phyloP scores from a whole-genome alignment of 75 land plant genomes.

The Selaginella tamariscina region DNA sequence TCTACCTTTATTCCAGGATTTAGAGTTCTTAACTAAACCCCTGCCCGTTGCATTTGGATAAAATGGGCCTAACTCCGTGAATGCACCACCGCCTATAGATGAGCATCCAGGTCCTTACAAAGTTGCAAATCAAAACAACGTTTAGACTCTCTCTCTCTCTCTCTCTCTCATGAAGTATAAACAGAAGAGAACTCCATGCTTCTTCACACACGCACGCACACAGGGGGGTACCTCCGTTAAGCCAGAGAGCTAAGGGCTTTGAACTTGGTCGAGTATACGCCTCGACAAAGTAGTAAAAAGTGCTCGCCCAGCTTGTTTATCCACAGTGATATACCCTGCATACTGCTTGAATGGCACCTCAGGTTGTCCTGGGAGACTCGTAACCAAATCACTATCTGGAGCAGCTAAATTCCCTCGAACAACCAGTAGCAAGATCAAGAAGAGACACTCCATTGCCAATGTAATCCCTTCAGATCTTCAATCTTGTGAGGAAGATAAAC shows the following conservation, averaged over 20 bases:
- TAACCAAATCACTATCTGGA: slow-evolving; percentile 3
- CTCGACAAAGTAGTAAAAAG: slow-evolving; percentile 13
- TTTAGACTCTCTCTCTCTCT: not conserved
- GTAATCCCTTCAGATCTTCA: too few species aligned
- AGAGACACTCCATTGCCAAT: too few species aligned
- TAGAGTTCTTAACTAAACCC: not conserved
- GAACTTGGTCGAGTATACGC: not conserved
- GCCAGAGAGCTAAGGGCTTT: slow-evolving; percentile 10
- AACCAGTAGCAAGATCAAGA: not conserved
- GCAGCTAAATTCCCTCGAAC: not conserved
- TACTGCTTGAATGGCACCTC: not conserved
- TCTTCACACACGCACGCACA: too few species aligned
- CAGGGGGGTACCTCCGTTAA: slow-evolving; percentile 5
- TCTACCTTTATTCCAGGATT: slow-evolving; percentile 9
- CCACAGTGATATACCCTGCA: slow-evolving; percentile 16
- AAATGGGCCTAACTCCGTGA: slow-evolving; percentile 10
- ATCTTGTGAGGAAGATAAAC: too few species aligned
- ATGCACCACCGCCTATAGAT: not conserved
- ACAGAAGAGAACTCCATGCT: too few species aligned
- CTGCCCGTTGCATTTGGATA: slow-evolving; percentile 8
- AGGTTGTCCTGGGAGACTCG: slow-evolving; percentile 7
- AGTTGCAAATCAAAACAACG: not conserved
- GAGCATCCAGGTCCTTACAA: slow-evolving; percentile 12
- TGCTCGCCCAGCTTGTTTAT: slow-evolving; percentile 21
- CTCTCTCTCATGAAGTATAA: not conserved